Conservation (phyloP, 2,329 filamentous ascomycete genomes). For the Penicillium paneum region DNA sequence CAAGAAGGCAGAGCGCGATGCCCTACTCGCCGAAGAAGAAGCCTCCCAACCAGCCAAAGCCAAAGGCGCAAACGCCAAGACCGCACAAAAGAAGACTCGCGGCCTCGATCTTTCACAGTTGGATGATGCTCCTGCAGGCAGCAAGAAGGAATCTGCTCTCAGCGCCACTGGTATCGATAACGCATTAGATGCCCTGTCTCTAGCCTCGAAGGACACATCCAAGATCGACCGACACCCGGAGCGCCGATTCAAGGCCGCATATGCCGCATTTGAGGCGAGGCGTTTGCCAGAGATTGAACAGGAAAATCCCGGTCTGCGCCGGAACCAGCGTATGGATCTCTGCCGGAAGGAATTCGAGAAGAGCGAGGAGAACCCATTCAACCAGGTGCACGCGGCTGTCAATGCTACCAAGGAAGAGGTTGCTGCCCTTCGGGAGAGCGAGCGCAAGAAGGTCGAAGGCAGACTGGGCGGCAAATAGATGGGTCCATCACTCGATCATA, state of each 20-base stretch:
- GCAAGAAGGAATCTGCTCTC: conserved; percentile 56
- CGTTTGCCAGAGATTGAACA: conserved; percentile 79
- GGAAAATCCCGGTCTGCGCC: conserved; percentile 74
- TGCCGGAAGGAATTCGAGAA: conserved; percentile 93
- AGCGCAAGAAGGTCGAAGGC: conserved; percentile 72
- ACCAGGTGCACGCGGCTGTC: conserved; percentile 73
- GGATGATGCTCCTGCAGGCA: conserved; percentile 55
- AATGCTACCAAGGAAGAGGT: conserved; percentile 79
- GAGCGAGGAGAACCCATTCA: conserved; percentile 92
- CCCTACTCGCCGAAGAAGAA: conserved; percentile 79
- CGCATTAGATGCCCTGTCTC: conserved; percentile 77
- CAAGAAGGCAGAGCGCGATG: conserved; percentile 91
- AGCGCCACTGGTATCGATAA: conserved; percentile 90
- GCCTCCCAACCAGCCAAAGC: conserved; percentile 58
- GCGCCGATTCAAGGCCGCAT: conserved; percentile 81
- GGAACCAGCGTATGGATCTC: conserved; percentile 79
- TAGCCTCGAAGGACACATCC: conserved; percentile 57
- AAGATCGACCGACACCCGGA: conserved; percentile 90
- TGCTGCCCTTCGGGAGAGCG: conserved; percentile 59
- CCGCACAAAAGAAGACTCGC: conserved; percentile 54
- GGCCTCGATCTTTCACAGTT: conserved; percentile 75
- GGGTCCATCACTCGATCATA: not conserved
- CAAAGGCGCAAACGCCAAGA: conserved; percentile 56
- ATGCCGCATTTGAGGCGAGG: conserved; percentile 75
- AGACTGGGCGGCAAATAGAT: conserved; percentile 49